Percentiles rank a stretch among this genome's conserved stretches.
phyloP scores from a whole-genome alignment of 768 basidiomycete genomes.

The Mycena maculata region DNA sequence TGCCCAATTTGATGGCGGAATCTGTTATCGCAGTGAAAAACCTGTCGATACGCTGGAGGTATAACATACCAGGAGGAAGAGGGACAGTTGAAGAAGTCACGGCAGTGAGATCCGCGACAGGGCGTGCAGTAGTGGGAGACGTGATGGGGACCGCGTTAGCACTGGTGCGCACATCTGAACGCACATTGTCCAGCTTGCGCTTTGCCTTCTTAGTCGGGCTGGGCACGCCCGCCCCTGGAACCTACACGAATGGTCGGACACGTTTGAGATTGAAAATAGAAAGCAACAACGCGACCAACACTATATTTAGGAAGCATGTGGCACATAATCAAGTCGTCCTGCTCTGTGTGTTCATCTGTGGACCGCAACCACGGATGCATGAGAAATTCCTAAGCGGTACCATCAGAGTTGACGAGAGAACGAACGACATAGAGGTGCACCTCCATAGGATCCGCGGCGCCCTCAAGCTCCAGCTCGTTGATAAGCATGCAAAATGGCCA shows the following conservation, averaged over 20 bases:
- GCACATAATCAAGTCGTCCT: neutral
- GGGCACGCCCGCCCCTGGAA: too few species aligned
- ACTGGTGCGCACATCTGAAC: neutral
- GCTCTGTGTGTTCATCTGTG: neutral
- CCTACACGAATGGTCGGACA: too few species aligned
- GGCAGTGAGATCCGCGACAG: neutral
- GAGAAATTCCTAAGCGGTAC: neutral
- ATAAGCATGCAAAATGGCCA: too few species aligned
- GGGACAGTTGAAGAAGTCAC: neutral
- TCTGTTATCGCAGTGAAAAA: neutral
- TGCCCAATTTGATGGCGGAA: neutral
- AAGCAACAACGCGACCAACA: neutral
- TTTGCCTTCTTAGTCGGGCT: too few species aligned
- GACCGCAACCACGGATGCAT: neutral
- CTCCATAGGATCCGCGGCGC: neutral
- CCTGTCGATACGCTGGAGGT: neutral
- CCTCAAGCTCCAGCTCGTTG: too few species aligned
- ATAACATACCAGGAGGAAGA: too few species aligned
- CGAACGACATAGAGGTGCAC: too few species aligned
- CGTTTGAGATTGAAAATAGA: neutral
- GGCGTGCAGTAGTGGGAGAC: neutral
- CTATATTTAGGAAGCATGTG: conserved; percentile 3
- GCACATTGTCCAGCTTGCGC: neutral
- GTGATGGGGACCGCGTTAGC: neutral
- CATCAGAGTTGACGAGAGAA: too few species aligned